phyloP scores from a whole-genome alignment of 2,329 filamentous ascomycete species.

The Cadophora malorum region DNA sequence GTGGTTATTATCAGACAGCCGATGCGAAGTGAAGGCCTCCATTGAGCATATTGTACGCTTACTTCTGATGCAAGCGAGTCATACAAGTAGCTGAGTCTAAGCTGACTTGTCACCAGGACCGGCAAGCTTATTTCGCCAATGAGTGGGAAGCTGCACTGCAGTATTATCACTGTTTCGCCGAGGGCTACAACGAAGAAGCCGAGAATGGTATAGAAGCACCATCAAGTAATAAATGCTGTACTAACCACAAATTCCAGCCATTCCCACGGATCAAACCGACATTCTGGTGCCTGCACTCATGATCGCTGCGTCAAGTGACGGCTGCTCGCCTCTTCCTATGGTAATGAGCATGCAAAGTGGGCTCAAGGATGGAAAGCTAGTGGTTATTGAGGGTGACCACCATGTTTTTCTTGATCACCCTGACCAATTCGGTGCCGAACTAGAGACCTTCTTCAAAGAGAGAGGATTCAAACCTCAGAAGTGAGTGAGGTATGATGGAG shows the following conservation, averaged over 20 bases:
- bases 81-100: neutral
- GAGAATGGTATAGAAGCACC: neutral
- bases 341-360: neutral
- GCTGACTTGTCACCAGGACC: neutral
- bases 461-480: neutral
- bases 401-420: neutral
- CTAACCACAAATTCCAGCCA: neutral
- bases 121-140: slow-evolving; percentile 11
- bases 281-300: neutral
- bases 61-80: neutral
- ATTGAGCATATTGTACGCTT: neutral
- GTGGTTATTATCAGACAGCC: neutral
- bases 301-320: neutral
- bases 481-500: neutral
- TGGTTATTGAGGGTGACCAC: slow-evolving; percentile 3
- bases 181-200: neutral
- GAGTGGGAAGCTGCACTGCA: neutral
- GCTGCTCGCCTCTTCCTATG: neutral
- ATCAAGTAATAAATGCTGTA: neutral
- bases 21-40: neutral
- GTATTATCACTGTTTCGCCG: neutral
- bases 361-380: neutral
- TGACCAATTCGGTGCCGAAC: neutral
- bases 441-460: neutral
- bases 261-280: slow-evolving; percentile 2